Evolutionary conservation across 345 rosid genomes (phyloP).

Genomic region (Fremontodendron californicum): DNA sequence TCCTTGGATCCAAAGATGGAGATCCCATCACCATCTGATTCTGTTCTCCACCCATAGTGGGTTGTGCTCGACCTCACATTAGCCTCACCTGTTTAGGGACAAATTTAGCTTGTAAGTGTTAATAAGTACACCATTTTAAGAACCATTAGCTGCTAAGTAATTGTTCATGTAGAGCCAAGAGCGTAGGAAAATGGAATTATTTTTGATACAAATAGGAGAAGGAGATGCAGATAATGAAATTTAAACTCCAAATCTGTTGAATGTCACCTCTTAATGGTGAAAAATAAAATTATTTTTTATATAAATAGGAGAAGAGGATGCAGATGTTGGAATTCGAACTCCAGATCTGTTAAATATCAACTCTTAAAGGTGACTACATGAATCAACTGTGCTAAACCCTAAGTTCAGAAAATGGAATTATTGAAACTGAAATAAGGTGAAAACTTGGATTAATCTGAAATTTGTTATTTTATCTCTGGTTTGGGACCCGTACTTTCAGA

Average conservation of each 20-base stretch:
- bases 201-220: too few species aligned
- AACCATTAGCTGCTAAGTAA: neutral
- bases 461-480: neutral
- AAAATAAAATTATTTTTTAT: too few species aligned
- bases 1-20: slow-evolving; percentile 87
- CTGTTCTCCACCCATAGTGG: slow-evolving; percentile 70
- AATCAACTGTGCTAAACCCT: too few species aligned
- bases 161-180: neutral
- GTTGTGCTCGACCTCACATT: slow-evolving; percentile 85
- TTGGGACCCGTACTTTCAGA: neutral
- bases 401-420: neutral
- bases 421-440: neutral
- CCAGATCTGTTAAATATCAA: too few species aligned
- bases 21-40: slow-evolving; percentile 95
- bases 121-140: neutral
- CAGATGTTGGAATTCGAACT: too few species aligned
- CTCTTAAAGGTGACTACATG: too few species aligned
- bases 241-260: too few species aligned
- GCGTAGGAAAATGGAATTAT: neutral
- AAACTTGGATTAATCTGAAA: neutral
- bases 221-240: too few species aligned
- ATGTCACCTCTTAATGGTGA: too few species aligned
- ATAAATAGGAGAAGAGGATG: too few species aligned
- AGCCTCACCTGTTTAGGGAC: slow-evolving; percentile 49
- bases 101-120: neutral